Evolutionary conservation across 2,329 filamentous ascomycete species (phyloP).

Genomic region (Pseudogymnoascus sp.): DNA sequence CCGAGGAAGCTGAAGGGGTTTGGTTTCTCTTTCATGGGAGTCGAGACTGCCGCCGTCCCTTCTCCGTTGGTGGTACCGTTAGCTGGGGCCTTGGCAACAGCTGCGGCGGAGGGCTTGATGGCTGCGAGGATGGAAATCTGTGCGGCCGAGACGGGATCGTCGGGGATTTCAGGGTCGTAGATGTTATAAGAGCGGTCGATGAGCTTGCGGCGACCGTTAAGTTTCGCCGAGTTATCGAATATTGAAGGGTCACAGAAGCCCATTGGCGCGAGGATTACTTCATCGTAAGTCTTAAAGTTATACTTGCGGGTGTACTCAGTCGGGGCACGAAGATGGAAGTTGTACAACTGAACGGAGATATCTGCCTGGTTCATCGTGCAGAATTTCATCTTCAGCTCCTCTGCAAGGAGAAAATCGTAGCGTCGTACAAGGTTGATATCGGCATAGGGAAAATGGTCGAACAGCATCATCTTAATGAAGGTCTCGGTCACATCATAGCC

Average conservation of each 20-base stretch:
- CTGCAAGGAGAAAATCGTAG: constrained; percentile 87
- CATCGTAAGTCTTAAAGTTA: constrained; percentile 93
- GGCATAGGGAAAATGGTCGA: constrained; percentile 88
- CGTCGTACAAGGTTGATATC: constrained; percentile 86
- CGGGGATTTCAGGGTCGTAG: constrained; percentile 78
- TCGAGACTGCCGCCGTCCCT: constrained; percentile 43
- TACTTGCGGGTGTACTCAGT: constrained; percentile 89
- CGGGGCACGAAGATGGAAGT: constrained; percentile 83
- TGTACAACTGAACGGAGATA: constrained; percentile 77
- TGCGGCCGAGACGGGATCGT: constrained; percentile 80
- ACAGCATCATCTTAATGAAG: constrained; percentile 96
- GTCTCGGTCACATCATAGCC: constrained; percentile 88
- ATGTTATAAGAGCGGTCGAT: constrained; percentile 85
- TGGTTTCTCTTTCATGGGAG: constrained; percentile 53
- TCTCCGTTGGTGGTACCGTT: constrained; percentile 20
- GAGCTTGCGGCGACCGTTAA: constrained; percentile 69
- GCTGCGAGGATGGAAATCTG: constrained; percentile 60
- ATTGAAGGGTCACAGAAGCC: constrained; percentile 86
- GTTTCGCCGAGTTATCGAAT: constrained; percentile 75
- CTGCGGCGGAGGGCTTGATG: constrained; percentile 50
- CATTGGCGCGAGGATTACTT: constrained; percentile 88
- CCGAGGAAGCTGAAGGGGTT: constrained; percentile 63
- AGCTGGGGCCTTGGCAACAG: constrained; percentile 34
- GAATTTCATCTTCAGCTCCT: constrained; percentile 89
- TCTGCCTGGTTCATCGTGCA: constrained; percentile 87